Base-by-base conservation (phyloP, 129 eudicot genomes). In the Dittrichia graveolens region DNA sequence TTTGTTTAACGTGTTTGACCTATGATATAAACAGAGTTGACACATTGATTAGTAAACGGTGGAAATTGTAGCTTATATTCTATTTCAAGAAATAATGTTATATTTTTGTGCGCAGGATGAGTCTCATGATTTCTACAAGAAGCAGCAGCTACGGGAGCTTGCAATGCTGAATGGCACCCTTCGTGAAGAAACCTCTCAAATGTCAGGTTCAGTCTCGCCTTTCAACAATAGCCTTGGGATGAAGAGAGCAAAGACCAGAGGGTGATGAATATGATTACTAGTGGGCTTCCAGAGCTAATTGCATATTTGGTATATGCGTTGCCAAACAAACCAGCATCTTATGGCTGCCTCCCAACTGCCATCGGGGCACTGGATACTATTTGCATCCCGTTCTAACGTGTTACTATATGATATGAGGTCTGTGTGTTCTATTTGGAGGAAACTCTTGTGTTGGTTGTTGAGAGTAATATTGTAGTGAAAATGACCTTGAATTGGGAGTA, bases 201-300 rank as follows among this genome's bases (percentile, higher is more conserved):
- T 95, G 97, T 88, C 97, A 8, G 99, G 99, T 64, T 95, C 99
- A 0, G 90, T 88, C 0, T 95, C 99, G 9, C 99, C 99, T 47
- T 95, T 95, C 84, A 77, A 90, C 76, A 88, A 85, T 83, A 95
- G 85, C 80, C 91, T 95, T 0, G 99, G 99, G 56, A 88, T 95
- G 97, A 95, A 95, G 84, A 95, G 99, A 79, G 99, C 99, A 57
- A 95, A 95, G 72, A 95, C 99, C 70, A 75, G 87, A 86, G 99
- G 88, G 72, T 94, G 72, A 90, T 56, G 54, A 41, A 31, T 10
- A 81, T n/a, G 37, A 41, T 65, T 64, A 41, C 67, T 74, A 37
- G 47, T 52, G 82, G 79, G 83, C 67, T 70, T 75, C 75, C 75
- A 75, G 78, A 85, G 92, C 83, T 80, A 24, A 24, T 24, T 75